phyloP scores from a whole-genome alignment of 83 land plant genomes.

The Picea abies region DNA sequence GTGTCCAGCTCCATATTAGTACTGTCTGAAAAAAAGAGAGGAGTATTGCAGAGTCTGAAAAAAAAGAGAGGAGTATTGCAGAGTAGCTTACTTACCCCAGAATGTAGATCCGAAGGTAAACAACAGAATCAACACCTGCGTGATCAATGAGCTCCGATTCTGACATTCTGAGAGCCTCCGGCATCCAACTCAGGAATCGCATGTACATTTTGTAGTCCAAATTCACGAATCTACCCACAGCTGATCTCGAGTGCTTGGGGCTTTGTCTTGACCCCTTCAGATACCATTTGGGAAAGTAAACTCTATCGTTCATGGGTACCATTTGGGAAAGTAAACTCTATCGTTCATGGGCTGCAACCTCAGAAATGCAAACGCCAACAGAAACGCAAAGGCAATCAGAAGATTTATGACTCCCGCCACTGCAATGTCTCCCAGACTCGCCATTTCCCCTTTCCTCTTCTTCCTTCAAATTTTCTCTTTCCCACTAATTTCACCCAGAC shows the following conservation, averaged over 20 bases:
- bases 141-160: conserved; percentile 62
- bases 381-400: conserved; percentile 32
- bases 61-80: too few species aligned
- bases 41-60: too few species aligned
- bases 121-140: conserved; percentile 67
- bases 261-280: conserved; percentile 30
- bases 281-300: conserved; percentile 69
- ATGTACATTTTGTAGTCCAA: conserved; percentile 38
- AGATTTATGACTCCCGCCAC: conserved; percentile 53
- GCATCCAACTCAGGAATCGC: conserved; percentile 58
- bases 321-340: too few species aligned
- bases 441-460: conserved; percentile 14
- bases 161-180: conserved; percentile 53
- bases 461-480: too few species aligned
- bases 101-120: conserved; percentile 47
- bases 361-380: conserved; percentile 51
- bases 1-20: too few species aligned
- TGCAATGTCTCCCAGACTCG: conserved; percentile 26
- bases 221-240: conserved; percentile 33
- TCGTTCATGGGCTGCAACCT: too few species aligned
- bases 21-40: too few species aligned
- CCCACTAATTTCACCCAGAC: too few species aligned
- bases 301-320: conserved; percentile 61
- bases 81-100: conserved; percentile 37
- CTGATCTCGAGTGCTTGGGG: conserved; percentile 7